Conservation (phyloP, 352 stramenopile species). For the Phytophthora idaei region DNA sequence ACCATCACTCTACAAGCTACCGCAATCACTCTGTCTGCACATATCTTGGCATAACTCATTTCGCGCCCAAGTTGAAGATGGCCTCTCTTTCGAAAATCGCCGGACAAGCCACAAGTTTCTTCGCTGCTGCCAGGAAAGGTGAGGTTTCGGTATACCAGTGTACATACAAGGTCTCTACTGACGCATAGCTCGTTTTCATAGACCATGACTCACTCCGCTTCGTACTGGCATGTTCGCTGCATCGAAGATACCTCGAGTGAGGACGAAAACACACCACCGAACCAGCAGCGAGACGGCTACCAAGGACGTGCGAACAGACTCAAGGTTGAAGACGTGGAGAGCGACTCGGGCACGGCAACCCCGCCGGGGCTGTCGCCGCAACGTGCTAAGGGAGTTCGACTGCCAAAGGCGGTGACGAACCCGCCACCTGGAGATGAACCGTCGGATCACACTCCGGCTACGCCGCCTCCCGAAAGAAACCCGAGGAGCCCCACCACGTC, state of each 20-base stretch:
- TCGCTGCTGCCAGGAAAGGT: not conserved
- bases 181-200: too few species aligned
- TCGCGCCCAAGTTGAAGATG: not conserved
- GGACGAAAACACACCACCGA: slow-evolving; percentile 5
- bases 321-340: not conserved
- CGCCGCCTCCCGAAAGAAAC: too few species aligned
- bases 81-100: slow-evolving; percentile 1
- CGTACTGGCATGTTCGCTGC: slow-evolving; percentile 8
- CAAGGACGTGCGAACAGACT: too few species aligned
- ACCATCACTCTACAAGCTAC: not conserved
- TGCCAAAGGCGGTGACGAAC: not conserved
- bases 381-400: too few species aligned
- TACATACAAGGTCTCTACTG: too few species aligned
- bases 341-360: not conserved
- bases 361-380: not conserved
- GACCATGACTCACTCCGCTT: slow-evolving; percentile 4
- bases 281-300: not conserved
- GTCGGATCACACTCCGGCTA: too few species aligned
- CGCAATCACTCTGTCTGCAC: slow-evolving; percentile 3
- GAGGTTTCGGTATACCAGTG: not conserved
- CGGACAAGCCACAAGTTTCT: not conserved
- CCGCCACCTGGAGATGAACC: too few species aligned
- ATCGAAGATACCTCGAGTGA: not conserved
- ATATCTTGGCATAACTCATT: slow-evolving; percentile 5
- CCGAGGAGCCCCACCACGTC: slow-evolving; percentile 6